A percentile compares a stretch with the other conserved stretches of the same genome.
Evolutionary conservation across 2,329 filamentous ascomycete genomes (phyloP).

Genomic region (Domatiomyces catenatus): DNA sequence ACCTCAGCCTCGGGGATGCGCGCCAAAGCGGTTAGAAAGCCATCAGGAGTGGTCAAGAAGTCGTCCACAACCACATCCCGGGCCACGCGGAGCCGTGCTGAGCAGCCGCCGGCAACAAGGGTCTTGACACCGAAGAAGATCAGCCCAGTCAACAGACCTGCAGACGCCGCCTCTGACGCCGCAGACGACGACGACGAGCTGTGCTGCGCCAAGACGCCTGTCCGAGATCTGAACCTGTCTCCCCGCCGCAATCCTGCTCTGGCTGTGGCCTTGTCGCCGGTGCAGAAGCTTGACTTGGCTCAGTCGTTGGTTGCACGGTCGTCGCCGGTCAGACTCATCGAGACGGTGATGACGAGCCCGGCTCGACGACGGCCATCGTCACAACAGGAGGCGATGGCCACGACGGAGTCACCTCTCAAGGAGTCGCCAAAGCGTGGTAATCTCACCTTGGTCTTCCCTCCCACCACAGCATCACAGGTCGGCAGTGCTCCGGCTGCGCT

Average conservation of each 20-base stretch:
- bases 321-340: constrained; percentile 20
- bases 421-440: constrained; percentile 26
- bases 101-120: constrained; percentile 2
- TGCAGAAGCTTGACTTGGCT: constrained; percentile 26
- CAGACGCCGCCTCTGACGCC: constrained; percentile 18
- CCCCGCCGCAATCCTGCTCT: constrained; percentile 21
- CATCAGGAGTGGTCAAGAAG: constrained; percentile 22
- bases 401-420: constrained; percentile 17
- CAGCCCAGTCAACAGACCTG: constrained; percentile 30
- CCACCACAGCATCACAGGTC: background rate
- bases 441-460: constrained; percentile 12
- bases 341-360: constrained; percentile 27
- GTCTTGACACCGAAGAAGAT: constrained; percentile 35
- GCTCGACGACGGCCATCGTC: constrained; percentile 30
- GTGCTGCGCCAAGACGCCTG: constrained; percentile 22
- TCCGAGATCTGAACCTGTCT: constrained; percentile 20
- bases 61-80: constrained; percentile 21
- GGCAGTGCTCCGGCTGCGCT: background rate
- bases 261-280: constrained; percentile 21
- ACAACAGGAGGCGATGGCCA: constrained; percentile 25
- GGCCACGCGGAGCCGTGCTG: constrained; percentile 5
- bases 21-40: constrained; percentile 32
- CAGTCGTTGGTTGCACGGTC: constrained; percentile 10
- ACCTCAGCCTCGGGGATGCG: constrained; percentile 24
- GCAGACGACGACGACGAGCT: constrained; percentile 29